Base-by-base conservation (phyloP, 2,329 filamentous ascomycete genomes). In the Curvularia lunata region DNA sequence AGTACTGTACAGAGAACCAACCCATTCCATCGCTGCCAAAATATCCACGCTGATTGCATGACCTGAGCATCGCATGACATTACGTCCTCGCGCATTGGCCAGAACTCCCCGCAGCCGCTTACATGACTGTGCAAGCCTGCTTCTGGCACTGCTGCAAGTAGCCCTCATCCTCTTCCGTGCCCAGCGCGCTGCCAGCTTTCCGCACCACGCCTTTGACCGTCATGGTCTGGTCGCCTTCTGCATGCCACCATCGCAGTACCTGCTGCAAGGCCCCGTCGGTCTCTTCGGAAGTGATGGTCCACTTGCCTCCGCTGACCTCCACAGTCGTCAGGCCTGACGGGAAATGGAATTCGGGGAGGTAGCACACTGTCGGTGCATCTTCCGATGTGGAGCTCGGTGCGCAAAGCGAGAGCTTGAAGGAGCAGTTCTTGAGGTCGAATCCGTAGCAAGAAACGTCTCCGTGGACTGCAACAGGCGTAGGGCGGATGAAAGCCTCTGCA, bases 291-390 rank as follows among this genome's bases (percentile, higher is more conserved):
- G 86, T 87, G 59, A 98, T 91, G 66, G 89, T 88, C 93, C 93
- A 99, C 73, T 94, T 95, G 6, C 96, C 96, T 0, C 90, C 91
- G 49, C 86, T 91, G 27, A 92, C 90, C 52, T 89, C 85, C 4
- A 99, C 87, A 0, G 83, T 83, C 38, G 88, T 90, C 43, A 86
- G 82, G 47, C 89, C 85, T 52, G 87, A 85, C 1, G 94, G 93
- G 74, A 96, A 99, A 78, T 99, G 95, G 71, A 91, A 97, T 55
- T 93, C 91, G 0, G 95, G 95, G 2, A 99, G 81, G 75, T 91
- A 96, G 8, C 98, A 83, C 43, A 92, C 85, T 0, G 94, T 98
- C 0, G 92, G 92, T 1, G 81, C 80, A 0, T 89, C 85, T 38
- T 91, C 84, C 3, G 81, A 74, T 2, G 88, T 87, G 1, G 85